Base-by-base conservation (phyloP, 169 alveolate genomes). In the Eimeria sp. region DNA sequence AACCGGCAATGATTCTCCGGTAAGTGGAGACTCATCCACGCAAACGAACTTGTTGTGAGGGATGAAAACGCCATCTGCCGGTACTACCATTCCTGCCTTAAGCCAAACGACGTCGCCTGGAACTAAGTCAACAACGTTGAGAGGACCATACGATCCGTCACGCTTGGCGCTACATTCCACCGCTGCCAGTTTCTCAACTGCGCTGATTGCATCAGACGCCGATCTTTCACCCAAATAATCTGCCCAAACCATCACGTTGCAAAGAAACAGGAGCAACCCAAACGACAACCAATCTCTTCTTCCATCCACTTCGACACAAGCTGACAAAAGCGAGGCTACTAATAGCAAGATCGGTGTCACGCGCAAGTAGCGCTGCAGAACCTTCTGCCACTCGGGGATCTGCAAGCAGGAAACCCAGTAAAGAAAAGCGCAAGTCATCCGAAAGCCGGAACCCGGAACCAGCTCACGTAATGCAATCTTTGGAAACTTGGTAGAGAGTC, bases 91-190 rank as follows among this genome's bases (percentile, higher is more conserved):
- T 56, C 99, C 99, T n/a, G 97, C 97, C 89, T 96, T 97, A 4
- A 98, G 95, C 71, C 96, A 76, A n/a, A 99, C 96, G 54, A 99
- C 96, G 93, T 99, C 99, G n/a, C 99, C 99, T 9, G 98, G 99
- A 46, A 99, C 97, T 52, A 99, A 85, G 10, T 97, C 98, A 40
- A 96, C 96, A 54, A 97, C 97, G 54, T 96, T 78, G 64, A 96
- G 37, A 30, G 97, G 68, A 23, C 54, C 68, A 95, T 90, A 94
- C 37, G 74, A n/a, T 16, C 98, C 98, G 91, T 97, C 97, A 37
- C 97, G 95, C 72, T 82, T 78, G 83, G 97, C 95, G 66, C 96
- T 96, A 76, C 93, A 95, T 9, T 97, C 96, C 27, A 90, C 90
- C 46, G 97, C 98, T 66, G 98, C 96, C 85, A 98, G 97, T 88